Evolutionary conservation across 2,329 filamentous ascomycete species (phyloP), one percentile per base, ranked within the genome.

Genomic region (Alternaria gaisen): DNA sequence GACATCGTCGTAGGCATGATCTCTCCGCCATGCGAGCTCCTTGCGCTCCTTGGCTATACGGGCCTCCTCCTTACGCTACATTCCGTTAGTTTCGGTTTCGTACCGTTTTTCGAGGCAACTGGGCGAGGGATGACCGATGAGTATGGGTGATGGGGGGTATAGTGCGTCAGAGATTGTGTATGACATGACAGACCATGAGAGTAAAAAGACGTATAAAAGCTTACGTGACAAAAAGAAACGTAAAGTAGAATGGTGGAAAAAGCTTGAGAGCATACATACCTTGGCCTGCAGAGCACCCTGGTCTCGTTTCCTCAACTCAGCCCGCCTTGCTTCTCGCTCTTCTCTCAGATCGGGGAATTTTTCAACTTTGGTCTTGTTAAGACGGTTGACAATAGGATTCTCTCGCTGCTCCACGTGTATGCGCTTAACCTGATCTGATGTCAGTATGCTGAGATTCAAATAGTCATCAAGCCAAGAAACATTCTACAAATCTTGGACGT

Each of bases 1-100:
- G 55, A 97, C 80, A 47, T 97, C 93, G 76, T 98, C 95, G 79
- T 99, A 99, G 2, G 94, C 94, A 80, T 99, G 94, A n/a, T 97
- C 93, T 81, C 95, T 95, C 80, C 97, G 92, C 85, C 89, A 97
- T 79, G 96, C 96, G 81, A 94, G 87, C 80, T 96, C 90, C 79
- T 92, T 91, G 66, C 92, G 86, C 82, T 97, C 92, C 79, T 93
- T 90, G 51, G 89, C 87, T 47, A 93, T 77, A 38, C 83, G 83
- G 0, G 87, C 88, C 72, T 95, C 92, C 77, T 94, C 90, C 77
- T 93, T 93, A 80, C 87, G 90, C 91, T 92, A 55, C 24, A 24
- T 41, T 5, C 14, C 18, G 58, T 72, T 16, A 72, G 68, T 26
- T 16, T 26, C 22, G 34, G 16, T 3, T 22, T 26, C 5, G 12